Conservation (phyloP, 2,329 filamentous ascomycete genomes). For the Phialocephala sp. region DNA sequence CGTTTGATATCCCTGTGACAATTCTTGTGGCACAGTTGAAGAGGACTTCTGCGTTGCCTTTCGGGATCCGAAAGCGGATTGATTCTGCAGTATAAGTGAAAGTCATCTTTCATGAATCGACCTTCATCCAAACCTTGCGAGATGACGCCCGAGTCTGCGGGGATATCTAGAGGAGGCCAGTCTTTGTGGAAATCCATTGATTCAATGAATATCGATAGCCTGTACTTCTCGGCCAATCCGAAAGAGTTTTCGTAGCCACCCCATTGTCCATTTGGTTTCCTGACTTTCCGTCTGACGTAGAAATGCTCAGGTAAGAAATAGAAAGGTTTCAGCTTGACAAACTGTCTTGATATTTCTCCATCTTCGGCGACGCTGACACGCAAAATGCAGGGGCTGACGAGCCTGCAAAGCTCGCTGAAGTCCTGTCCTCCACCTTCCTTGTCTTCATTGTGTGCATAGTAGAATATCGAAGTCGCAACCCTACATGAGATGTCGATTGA, state of each 20-base stretch:
- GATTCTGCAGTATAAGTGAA: constrained; percentile 18
- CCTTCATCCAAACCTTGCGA: constrained; percentile 13
- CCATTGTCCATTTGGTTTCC: constrained; percentile 25
- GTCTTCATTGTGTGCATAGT: constrained; percentile 28
- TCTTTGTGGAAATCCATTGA: constrained; percentile 21
- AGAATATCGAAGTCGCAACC: constrained; percentile 32
- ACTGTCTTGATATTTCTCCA: constrained; percentile 25
- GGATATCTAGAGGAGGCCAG: constrained; percentile 36
- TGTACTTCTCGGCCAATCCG: constrained; percentile 35
- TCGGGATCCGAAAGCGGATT: constrained; percentile 14
- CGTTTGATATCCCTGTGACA: constrained; percentile 18
- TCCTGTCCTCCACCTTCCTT: constrained; percentile 21
- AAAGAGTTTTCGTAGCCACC: constrained; percentile 13
- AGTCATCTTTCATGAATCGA: constrained; percentile 16
- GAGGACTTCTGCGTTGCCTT: constrained; percentile 18
- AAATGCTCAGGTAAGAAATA: constrained; percentile 30
- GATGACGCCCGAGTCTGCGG: constrained; percentile 13
- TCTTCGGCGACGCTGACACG: constrained; percentile 20
- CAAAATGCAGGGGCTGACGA: constrained; percentile 22
- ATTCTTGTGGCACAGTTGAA: constrained; percentile 7
- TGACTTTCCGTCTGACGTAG: constrained; percentile 29
- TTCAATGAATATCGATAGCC: constrained; percentile 28
- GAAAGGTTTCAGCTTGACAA: constrained; percentile 31
- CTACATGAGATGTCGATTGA: constrained; percentile 28
- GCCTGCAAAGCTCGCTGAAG: constrained; percentile 23